phyloP scores from a whole-genome alignment of 345 rosid genomes.

The Gynandropsis gynandra region DNA sequence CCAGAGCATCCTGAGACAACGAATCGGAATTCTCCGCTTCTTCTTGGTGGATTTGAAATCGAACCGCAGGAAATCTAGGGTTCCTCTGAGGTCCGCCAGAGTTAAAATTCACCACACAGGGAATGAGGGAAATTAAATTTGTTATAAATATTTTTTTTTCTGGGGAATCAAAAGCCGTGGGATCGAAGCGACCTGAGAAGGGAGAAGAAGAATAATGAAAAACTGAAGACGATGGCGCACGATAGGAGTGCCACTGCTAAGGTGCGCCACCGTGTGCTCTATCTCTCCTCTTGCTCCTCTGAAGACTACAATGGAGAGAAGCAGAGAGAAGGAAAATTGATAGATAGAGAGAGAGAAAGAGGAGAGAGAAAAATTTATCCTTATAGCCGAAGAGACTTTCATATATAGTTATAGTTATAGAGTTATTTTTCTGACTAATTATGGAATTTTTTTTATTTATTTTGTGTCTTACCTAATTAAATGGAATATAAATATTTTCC shows the following conservation, averaged over 20 bases:
- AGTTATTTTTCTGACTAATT: too few species aligned
- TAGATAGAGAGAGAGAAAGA: slow-evolving; percentile 3
- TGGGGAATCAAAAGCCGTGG: slow-evolving; percentile 23
- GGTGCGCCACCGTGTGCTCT: slow-evolving; percentile 45
- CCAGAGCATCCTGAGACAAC: slow-evolving; percentile 59
- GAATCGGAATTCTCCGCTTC: slow-evolving; percentile 31
- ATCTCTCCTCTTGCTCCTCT: slow-evolving; percentile 17
- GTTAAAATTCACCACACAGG: slow-evolving; percentile 11
- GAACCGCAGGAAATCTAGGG: slow-evolving; percentile 35
- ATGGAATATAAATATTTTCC: too few species aligned
- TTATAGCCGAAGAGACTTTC: too few species aligned
- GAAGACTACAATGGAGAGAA: slow-evolving; percentile 7
- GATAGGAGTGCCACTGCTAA: slow-evolving; percentile 41
- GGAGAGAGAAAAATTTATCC: too few species aligned
- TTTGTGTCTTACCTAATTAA: too few species aligned
- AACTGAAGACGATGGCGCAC: slow-evolving; percentile 23
- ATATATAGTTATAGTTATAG: too few species aligned
- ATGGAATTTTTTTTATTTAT: too few species aligned
- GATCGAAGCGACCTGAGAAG: slow-evolving; percentile 29
- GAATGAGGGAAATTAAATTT: not conserved
- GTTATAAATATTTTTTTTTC: slow-evolving; percentile 8
- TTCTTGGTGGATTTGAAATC: slow-evolving; percentile 39
- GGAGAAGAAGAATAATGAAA: slow-evolving; percentile 19
- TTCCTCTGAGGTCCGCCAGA: slow-evolving; percentile 53
- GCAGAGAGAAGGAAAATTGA: not conserved